Conservation (phyloP, 352 stramenopile genomes). For the Phytophthora melonis region DNA sequence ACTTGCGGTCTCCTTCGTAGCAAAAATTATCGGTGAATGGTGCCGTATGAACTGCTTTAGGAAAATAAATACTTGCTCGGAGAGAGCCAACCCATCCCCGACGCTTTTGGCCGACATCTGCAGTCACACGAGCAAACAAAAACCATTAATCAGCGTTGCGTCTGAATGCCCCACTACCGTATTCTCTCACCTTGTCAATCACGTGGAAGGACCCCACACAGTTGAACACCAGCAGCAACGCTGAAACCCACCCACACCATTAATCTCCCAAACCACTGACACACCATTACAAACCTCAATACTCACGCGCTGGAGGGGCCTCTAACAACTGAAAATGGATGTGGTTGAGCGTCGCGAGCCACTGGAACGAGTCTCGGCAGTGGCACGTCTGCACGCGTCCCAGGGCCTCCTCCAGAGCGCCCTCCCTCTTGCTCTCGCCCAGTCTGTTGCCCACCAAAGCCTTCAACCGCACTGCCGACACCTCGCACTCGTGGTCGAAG, state of each 20-base stretch:
- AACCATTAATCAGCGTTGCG: too few relatives aligned
- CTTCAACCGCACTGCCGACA: conserved; percentile 28
- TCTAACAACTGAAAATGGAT: conserved; percentile 73
- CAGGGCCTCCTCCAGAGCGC: conserved; percentile 36
- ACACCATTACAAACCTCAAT: conserved; percentile 22
- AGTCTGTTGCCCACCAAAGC: conserved; percentile 19
- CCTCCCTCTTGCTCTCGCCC: conserved; percentile 15
- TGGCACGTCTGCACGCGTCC: conserved; percentile 51
- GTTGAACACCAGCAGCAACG: conserved; percentile 69
- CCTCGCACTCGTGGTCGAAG: conserved; percentile 73
- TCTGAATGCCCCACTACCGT: too few relatives aligned
- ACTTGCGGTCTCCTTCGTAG: conserved; percentile 57
- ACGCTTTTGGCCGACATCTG: conserved; percentile 67
- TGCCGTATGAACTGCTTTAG: conserved; percentile 76
- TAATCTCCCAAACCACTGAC: conserved; percentile 6
- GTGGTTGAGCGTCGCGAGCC: conserved; percentile 78
- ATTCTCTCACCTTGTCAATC: conserved; percentile 70
- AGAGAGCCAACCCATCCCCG: conserved; percentile 58
- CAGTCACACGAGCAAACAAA: background rate
- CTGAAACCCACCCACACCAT: conserved; percentile 31
- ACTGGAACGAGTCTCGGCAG: conserved; percentile 78
- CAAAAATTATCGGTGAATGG: conserved; percentile 78
- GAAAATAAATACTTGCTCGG: conserved; percentile 70
- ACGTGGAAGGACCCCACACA: conserved; percentile 69
- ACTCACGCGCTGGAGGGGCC: conserved; percentile 48